Base-by-base conservation (phyloP, 495 filamentous ascomycete genomes). In the Parachaetomium inaequale region DNA sequence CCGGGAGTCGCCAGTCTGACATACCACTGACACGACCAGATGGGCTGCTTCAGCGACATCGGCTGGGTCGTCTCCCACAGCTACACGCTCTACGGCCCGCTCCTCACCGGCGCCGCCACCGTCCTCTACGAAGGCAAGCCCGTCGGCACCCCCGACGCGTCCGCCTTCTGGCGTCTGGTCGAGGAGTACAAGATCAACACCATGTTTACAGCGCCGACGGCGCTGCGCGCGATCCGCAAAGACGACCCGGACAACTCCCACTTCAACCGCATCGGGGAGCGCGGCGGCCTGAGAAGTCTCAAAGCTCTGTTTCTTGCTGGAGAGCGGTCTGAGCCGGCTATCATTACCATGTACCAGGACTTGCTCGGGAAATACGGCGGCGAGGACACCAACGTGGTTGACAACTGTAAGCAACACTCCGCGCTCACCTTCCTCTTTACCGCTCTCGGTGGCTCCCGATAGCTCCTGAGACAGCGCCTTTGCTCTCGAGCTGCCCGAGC, bases 41-140 rank as follows among this genome's bases (percentile, higher is more conserved):
- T 72, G 63, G 66, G 64, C 43, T 73, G 68, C 62, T 77, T 66
- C 60, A 73, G 89, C n/a, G 88, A 92, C 66, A 90, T 91, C 40
- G 90, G 90, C 29, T 94, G 89, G 90, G 88, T 93, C 0, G 89
- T 93, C 0, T 90, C 89, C 1, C 90, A 94, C 69, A 88, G 87
- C 17, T 93, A 90, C 65, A 93, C 96, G 54, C 70, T 96, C 6
- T 97, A 96, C 72, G 90, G 84, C 14, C 74, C 73, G 2, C 68
- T 97, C 12, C 83, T 97, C 5, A 83, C 87, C 4, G 92, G 93
- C 10, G 92, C 91, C 6, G 88, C 93, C 6, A 94, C 92, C 0
- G 84, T 97, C 17, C 80, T 96, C 2, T 96, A 91, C 69, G 93
- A 96, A 75, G 93, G 93, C 3, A 96, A 96, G 63, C 93, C 93